phyloP scores from a whole-genome alignment of 306 rosid genomes.

The Styphnolobium japonicum region DNA sequence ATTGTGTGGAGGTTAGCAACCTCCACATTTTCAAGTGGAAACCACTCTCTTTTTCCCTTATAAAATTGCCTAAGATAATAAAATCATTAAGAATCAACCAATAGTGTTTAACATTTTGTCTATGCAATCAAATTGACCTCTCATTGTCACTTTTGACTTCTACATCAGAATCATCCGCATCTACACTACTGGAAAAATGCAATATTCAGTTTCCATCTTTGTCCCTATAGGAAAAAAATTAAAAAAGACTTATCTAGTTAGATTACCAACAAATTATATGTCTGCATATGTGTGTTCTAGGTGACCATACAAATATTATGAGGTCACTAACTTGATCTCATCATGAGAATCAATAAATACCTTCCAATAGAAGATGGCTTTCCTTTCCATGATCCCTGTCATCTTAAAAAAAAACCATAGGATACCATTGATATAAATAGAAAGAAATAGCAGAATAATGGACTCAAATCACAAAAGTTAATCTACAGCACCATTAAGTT shows the following conservation, averaged over 20 bases:
- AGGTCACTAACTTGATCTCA: not conserved
- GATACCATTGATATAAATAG: conserved; percentile 5
- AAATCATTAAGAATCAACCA: not conserved
- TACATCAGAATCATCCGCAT: conserved; percentile 65
- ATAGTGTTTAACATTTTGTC: not conserved
- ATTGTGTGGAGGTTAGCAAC: no score
- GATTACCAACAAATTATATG: no score
- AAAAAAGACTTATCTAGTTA: not conserved
- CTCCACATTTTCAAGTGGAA: no score
- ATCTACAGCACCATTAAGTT: not conserved
- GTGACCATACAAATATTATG: not conserved
- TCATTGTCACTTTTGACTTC: conserved; percentile 59
- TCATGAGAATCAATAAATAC: conserved; percentile 5
- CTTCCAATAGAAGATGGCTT: conserved; percentile 53
- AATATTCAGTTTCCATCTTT: conserved; percentile 52
- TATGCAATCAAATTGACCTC: conserved; percentile 33
- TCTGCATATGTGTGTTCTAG: no score
- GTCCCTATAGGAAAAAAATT: conserved; percentile 36
- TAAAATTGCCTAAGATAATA: not conserved
- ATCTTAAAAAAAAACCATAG: conserved; percentile 36
- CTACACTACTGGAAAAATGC: conserved; percentile 51
- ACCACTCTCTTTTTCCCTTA: no score
- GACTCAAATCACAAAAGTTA: not conserved
- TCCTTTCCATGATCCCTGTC: conserved; percentile 58
- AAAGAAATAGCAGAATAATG: not conserved